phyloP scores from a whole-genome alignment of 805 yeast species.

The Saccharomycopsis vini region DNA sequence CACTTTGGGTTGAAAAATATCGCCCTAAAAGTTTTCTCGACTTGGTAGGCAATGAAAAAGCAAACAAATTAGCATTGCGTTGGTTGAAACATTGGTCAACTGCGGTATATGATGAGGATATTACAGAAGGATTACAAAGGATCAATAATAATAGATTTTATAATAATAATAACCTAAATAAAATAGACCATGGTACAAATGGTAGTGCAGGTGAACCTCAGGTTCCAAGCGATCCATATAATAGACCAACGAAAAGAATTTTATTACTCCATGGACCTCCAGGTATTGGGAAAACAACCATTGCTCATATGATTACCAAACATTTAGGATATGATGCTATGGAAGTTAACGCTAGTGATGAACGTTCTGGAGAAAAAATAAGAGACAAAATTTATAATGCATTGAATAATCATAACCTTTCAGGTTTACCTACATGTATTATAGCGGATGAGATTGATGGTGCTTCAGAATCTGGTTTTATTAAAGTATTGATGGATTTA shows the following conservation, averaged over 20 bases:
- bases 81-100: conserved; percentile 67
- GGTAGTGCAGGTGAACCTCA: conserved; percentile 10
- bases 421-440: conserved; percentile 70
- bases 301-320: conserved; percentile 74
- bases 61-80: conserved; percentile 47
- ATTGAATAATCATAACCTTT: conserved; percentile 53
- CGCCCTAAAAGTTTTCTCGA: conserved; percentile 57
- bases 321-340: conserved; percentile 74
- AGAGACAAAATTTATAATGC: conserved; percentile 52
- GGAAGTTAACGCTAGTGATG: conserved; percentile 83
- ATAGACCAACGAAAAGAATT: conserved; percentile 54
- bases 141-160: neutral
- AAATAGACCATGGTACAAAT: conserved; percentile 5
- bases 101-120: conserved; percentile 42
- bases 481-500: conserved; percentile 49
- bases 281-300: conserved; percentile 87
- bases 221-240: conserved; percentile 35
- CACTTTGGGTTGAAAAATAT: conserved; percentile 56
- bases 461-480: conserved; percentile 55
- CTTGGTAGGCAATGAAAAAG: conserved; percentile 58
- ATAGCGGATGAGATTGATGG: conserved; percentile 90
- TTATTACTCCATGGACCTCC: conserved; percentile 84
- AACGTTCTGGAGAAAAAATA: conserved; percentile 52
- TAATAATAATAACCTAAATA: conserved; percentile 19
- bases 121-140: conserved; percentile 22